These are phyloP conservation scores for Penicillium corylophilum DNA, from an alignment of 2,329 filamentous ascomycete genomes.

Conservation along the genomic window DNA sequence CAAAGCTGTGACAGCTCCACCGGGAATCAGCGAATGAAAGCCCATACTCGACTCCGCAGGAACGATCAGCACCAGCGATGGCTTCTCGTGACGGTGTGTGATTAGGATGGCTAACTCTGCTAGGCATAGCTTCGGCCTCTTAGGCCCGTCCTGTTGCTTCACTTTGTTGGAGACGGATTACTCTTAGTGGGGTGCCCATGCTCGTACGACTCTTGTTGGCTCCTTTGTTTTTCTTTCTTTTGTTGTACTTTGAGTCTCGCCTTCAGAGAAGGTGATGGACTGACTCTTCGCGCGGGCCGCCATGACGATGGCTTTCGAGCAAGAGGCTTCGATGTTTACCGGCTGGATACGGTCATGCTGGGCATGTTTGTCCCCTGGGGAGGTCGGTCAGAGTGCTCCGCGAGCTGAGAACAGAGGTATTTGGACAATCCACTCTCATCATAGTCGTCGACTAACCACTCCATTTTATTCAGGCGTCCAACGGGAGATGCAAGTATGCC, in stretches of 20 bases:
- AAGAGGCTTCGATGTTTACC: conserved; percentile 41
- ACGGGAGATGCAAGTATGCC: conserved; percentile 46
- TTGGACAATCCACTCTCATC: neutral
- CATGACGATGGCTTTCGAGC: conserved; percentile 37
- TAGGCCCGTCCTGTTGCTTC: conserved; percentile 5
- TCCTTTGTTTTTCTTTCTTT: conserved; percentile 7
- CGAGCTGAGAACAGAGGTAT: conserved; percentile 8
- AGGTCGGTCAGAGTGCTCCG: conserved; percentile 23
- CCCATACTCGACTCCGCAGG: conserved; percentile 6
- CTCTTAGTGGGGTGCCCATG: conserved; percentile 13
- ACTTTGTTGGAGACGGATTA: conserved; percentile 4
- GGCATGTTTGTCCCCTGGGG: conserved; percentile 33
- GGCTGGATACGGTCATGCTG: conserved; percentile 43
- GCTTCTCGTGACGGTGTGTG: conserved; percentile 3
- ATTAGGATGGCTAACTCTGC: conserved; percentile 15
- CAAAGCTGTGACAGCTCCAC: conserved; percentile 28
- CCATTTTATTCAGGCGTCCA: conserved; percentile 33
- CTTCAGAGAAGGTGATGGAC: conserved; percentile 29
- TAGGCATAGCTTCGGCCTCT: conserved; percentile 11
- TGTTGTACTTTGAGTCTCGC: conserved; percentile 6
- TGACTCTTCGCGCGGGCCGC: conserved; percentile 33
- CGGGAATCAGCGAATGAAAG: conserved; percentile 21
- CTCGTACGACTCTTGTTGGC: conserved; percentile 8
- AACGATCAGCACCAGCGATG: conserved; percentile 12
- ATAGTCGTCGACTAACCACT: conserved; percentile 5